Percentiles rank a stretch among this genome's conserved stretches.
Evolutionary conservation across 2,329 filamentous ascomycete genomes (phyloP).

Genomic region (Phymatotrichopsis omnivora): DNA sequence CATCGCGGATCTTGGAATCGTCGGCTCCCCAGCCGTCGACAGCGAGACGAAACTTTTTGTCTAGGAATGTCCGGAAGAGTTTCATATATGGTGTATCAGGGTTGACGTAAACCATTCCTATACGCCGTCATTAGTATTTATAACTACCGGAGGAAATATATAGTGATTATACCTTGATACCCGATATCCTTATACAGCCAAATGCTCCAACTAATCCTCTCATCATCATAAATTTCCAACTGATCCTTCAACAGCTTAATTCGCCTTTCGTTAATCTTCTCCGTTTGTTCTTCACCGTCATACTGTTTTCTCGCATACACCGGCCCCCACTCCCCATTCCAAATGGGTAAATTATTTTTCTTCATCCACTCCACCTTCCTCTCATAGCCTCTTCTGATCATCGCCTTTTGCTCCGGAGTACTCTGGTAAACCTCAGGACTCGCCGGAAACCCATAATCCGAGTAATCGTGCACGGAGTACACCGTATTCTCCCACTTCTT

Average conservation of each 20-base stretch:
- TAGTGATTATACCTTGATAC: constrained; percentile 38
- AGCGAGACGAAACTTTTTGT: constrained; percentile 46
- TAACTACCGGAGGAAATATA: neutral
- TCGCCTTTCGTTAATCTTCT: constrained; percentile 38
- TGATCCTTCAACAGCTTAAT: constrained; percentile 42
- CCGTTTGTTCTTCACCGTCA: constrained; percentile 35
- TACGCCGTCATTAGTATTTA: constrained; percentile 1
- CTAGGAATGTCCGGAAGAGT: constrained; percentile 43
- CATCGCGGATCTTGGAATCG: constrained; percentile 30
- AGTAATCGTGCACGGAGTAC: constrained; percentile 47
- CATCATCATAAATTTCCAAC: constrained; percentile 44
- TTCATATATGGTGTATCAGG: constrained; percentile 43
- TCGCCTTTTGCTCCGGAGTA: constrained; percentile 38
- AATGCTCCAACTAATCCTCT: constrained; percentile 48
- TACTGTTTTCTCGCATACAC: constrained; percentile 39
- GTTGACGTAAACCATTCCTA: constrained; percentile 42
- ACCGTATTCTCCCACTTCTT: constrained; percentile 37
- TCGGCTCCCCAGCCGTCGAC: constrained; percentile 47
- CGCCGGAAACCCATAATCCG: constrained; percentile 42
- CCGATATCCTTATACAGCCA: constrained; percentile 52
- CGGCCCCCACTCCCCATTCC: constrained; percentile 46
- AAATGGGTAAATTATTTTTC: constrained; percentile 38
- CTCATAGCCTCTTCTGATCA: constrained; percentile 37
- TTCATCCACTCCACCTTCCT: constrained; percentile 41
- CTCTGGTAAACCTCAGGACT: constrained; percentile 38